Conservation (phyloP, 768 basidiomycete species). For the Myochromella boudieri region DNA sequence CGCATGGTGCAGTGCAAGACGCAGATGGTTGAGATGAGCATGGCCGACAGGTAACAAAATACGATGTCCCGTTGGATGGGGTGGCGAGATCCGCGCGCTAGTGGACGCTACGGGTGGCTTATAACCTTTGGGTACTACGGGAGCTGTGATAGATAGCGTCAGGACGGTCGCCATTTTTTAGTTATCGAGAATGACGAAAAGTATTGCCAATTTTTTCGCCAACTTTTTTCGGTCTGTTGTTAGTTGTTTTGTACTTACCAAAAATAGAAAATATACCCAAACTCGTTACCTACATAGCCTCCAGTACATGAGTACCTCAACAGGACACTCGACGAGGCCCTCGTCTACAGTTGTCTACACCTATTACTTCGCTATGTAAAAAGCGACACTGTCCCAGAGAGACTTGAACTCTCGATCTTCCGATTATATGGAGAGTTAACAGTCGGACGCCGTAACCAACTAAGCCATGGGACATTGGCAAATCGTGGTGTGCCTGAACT, state of each 20-base stretch:
- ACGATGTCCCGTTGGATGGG: conserved; percentile 41
- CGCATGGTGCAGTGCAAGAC: conserved; percentile 69
- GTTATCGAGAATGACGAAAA: not conserved
- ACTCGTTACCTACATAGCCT: no score
- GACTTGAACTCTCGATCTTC: conserved; percentile 4
- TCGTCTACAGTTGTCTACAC: no score
- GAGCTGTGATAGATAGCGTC: conserved; percentile 28
- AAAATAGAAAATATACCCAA: no score
- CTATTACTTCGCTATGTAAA: no score
- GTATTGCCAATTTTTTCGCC: not conserved
- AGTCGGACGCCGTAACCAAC: conserved; percentile 1
- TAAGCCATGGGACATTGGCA: not conserved
- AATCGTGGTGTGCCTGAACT: not conserved
- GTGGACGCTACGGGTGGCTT: conserved; percentile 35
- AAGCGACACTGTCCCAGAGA: conserved; percentile 1
- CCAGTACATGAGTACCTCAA: no score
- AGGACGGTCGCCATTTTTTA: conserved; percentile 26
- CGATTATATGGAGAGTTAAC: not conserved
- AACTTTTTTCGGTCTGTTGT: not conserved
- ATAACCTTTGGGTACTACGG: conserved; percentile 41
- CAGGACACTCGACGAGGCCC: no score
- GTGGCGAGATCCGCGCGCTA: conserved; percentile 29
- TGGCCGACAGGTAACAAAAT: conserved; percentile 81
- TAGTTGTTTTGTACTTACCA: no score
- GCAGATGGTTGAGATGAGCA: conserved; percentile 82